Conservation (phyloP, 345 rosid genomes). For the Gossypium rotundifolium region DNA sequence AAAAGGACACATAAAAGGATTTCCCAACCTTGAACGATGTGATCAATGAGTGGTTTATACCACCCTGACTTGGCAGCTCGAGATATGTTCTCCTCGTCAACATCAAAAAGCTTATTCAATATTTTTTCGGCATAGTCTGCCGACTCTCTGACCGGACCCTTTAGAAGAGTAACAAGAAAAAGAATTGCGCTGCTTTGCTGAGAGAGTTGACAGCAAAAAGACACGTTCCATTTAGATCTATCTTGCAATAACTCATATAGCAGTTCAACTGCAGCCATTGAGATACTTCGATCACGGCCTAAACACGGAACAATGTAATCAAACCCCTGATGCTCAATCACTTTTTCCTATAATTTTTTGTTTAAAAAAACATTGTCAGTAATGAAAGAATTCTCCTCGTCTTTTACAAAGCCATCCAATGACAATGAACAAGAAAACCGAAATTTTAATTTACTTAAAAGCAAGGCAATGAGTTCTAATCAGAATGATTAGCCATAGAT, state of each 20-base stretch:
- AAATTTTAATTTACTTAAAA: neutral
- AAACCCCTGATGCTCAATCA: constrained; percentile 45
- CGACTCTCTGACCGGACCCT: constrained; percentile 46
- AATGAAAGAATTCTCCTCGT: neutral
- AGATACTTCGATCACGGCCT: constrained; percentile 42
- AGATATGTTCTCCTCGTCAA: constrained; percentile 48
- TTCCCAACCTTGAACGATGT: constrained; percentile 44
- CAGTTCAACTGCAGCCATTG: constrained; percentile 54
- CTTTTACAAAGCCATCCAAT: neutral
- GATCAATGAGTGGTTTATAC: constrained; percentile 57
- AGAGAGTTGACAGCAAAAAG: constrained; percentile 47
- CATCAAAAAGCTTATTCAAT: constrained; percentile 43
- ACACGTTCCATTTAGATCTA: constrained; percentile 51
- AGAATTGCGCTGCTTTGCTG: constrained; percentile 43
- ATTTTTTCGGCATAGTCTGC: constrained; percentile 43
- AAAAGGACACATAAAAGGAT: constrained; percentile 6
- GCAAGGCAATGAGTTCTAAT: neutral
- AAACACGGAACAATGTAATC: constrained; percentile 53
- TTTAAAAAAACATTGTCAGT: neutral
- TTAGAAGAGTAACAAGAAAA: constrained; percentile 55
- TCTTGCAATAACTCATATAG: constrained; percentile 54
- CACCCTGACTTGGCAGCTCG: constrained; percentile 56
- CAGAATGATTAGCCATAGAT: neutral
- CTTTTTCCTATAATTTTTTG: constrained; percentile 34
- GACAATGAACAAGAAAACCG: neutral